Evolutionary conservation across 2,329 filamentous ascomycete genomes (phyloP), one percentile per base, ranked within the genome.

Genomic region (Xylariomycetidae sp.): DNA sequence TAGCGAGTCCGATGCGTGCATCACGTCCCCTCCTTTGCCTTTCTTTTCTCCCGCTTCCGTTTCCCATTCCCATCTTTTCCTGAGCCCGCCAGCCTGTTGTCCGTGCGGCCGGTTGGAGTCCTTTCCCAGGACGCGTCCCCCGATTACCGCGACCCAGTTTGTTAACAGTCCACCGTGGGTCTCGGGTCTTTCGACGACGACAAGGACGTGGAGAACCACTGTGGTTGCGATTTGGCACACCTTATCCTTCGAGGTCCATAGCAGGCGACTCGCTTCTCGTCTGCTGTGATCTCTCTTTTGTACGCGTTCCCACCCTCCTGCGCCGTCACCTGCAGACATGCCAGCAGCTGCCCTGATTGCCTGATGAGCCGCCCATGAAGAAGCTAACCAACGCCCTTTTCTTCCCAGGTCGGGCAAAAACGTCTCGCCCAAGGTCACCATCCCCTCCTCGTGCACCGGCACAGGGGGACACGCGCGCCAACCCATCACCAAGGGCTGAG

Each of bases 371-470:
- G n/a, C n/a, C n/a, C n/a, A n/a, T n/a, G n/a, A n/a, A n/a, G n/a
- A n/a, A n/a, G n/a, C n/a, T n/a, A n/a, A n/a, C n/a, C n/a, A n/a
- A n/a, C n/a, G n/a, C n/a, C n/a, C n/a, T n/a, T n/a, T n/a, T n/a
- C n/a, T n/a, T n/a, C 19, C 15, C 61, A 66, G 56, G 58, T 56
- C 46, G 52, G 55, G 57, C 26, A 57, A 78, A 70, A 56, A 77
- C 73, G 74, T 76, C 70, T 67, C 63, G 70, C 54, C 56, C 59
- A 67, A 65, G 56, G 48, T 56, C 63, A 58, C 62, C 65, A 47
- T 58, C 64, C 28, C 66, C 70, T 70, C 72, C 73, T 74, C 63
- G 70, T 77, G 74, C 74, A 53, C 52, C 60, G 53, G 72, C 74
- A 72, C 74, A 70, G 72, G 74, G 76, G 67, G 69, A 68, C 59